Evolutionary conservation across 2,329 filamentous ascomycete species (phyloP).

Genomic region (Grosmannia clavigera): DNA sequence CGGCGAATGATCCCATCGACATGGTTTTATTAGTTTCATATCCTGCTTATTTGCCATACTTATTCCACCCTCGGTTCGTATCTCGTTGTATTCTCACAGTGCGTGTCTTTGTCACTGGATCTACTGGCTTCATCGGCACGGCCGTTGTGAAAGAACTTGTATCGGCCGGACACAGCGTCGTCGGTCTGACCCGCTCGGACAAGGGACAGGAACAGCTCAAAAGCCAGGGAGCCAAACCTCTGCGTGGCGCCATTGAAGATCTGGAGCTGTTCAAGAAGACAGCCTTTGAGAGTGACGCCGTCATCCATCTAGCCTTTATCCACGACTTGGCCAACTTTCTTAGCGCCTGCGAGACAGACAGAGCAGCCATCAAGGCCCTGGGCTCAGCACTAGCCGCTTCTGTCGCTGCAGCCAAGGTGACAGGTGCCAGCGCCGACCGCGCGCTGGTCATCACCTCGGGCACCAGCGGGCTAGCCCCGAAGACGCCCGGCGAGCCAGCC

Average conservation of each 20-base stretch:
- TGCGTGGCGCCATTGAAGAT: slow-evolving; percentile 24
- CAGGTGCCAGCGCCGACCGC: slow-evolving; percentile 15
- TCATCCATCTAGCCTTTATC: slow-evolving; percentile 29
- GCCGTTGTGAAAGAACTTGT: slow-evolving; percentile 26
- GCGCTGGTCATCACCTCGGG: slow-evolving; percentile 26
- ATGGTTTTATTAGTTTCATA: neutral
- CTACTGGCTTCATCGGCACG: slow-evolving; percentile 29
- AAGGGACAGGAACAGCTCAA: slow-evolving; percentile 17
- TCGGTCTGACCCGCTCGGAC: slow-evolving; percentile 26
- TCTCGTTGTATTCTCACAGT: slow-evolving; percentile 9
- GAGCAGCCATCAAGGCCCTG: slow-evolving; percentile 23
- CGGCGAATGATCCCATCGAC: neutral
- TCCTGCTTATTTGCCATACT: too few relatives aligned
- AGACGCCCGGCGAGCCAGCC: slow-evolving; percentile 7
- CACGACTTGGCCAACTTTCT: slow-evolving; percentile 26
- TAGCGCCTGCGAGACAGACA: slow-evolving; percentile 18
- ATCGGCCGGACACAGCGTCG: slow-evolving; percentile 24
- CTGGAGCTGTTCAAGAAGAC: slow-evolving; percentile 20
- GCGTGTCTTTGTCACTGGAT: slow-evolving; percentile 29
- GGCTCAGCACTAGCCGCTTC: slow-evolving; percentile 15
- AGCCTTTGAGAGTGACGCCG: slow-evolving; percentile 21
- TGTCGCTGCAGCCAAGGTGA: neutral
- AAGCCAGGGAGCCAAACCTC: slow-evolving; percentile 19
- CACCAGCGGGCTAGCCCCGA: slow-evolving; percentile 16
- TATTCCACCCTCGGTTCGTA: too few relatives aligned